A percentile compares a stretch with the other conserved stretches of the same genome.
phyloP scores from a whole-genome alignment of 2,329 filamentous ascomycete species.

The Pleoardoris graminearum region DNA sequence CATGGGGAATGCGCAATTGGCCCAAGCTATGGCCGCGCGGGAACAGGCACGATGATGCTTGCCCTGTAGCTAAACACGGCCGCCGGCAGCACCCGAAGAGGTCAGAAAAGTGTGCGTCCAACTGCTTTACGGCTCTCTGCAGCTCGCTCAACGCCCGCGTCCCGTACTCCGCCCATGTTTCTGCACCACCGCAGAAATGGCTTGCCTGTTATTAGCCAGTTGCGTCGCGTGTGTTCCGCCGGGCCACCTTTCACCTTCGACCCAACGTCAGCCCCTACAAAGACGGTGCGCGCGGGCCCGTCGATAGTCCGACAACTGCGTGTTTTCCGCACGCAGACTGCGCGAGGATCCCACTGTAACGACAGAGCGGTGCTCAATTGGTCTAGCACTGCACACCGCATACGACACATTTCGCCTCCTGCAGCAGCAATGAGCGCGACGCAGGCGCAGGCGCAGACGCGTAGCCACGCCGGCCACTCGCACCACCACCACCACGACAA shows the following conservation, averaged over 20 bases:
- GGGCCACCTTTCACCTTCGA: constrained; percentile 33
- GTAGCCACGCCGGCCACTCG: constrained; percentile 50
- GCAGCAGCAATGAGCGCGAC: constrained; percentile 30
- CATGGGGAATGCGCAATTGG: constrained; percentile 1
- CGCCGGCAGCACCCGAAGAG: constrained; percentile 31
- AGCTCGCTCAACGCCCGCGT: constrained; percentile 22
- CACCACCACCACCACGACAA: constrained; percentile 77
- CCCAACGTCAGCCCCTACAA: constrained; percentile 22
- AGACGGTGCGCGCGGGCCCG: constrained; percentile 16
- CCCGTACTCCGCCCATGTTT: constrained; percentile 27
- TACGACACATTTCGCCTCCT: constrained; percentile 33
- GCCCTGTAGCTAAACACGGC: constrained; percentile 21
- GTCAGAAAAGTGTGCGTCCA: constrained; percentile 19
- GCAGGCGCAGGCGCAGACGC: constrained; percentile 38
- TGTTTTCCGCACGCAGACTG: constrained; percentile 34
- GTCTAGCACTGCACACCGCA: constrained; percentile 38
- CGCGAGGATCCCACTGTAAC: constrained; percentile 10
- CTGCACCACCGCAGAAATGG: constrained; percentile 39
- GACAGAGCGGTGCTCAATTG: constrained; percentile 28
- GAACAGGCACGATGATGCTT: constrained; percentile 20
- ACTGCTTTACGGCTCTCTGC: constrained; percentile 20
- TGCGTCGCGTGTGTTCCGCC: constrained; percentile 34
- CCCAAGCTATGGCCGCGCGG: constrained; percentile 4
- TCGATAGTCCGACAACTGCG: constrained; percentile 27
- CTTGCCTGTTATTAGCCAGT: constrained; percentile 37